Evolutionary conservation across 345 rosid genomes (phyloP).

Genomic region (Heritiera littoralis): DNA sequence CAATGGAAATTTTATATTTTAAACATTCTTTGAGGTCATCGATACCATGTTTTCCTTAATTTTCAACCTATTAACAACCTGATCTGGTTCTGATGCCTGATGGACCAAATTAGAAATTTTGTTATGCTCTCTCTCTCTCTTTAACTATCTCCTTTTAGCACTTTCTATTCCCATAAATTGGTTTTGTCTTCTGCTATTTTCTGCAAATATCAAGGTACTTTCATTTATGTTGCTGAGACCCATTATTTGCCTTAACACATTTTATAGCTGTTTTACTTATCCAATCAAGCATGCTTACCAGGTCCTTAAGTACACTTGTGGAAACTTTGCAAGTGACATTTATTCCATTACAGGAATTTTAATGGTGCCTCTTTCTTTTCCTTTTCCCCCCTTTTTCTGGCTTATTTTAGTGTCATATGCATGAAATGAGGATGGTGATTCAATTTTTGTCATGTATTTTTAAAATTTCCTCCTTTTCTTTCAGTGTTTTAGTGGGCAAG

Average conservation of each 20-base stretch:
- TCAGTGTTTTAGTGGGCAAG: constrained; percentile 50
- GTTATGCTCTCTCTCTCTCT: not conserved
- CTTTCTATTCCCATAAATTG: not conserved
- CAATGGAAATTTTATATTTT: not conserved
- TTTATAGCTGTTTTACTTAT: not conserved
- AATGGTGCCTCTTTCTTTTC: not conserved
- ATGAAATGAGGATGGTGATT: not conserved
- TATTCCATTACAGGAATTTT: not conserved
- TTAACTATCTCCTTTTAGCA: not conserved
- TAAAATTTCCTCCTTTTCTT: not conserved
- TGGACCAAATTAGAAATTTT: not conserved
- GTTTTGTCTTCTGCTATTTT: not conserved
- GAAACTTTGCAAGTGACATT: not conserved
- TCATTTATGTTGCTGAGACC: not conserved
- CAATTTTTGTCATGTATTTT: not conserved
- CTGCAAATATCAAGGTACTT: not conserved
- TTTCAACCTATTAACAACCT: not conserved
- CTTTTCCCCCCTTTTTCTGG: not conserved
- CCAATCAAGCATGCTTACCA: not conserved
- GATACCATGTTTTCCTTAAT: not conserved
- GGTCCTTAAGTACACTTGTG: not conserved
- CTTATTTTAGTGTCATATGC: not conserved
- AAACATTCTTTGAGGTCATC: not conserved
- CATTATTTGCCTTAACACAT: not conserved
- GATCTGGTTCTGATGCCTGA: not conserved